Evolutionary conservation across 2,329 filamentous ascomycete species (phyloP), one percentile per base, ranked within the genome.

Genomic region (Claviceps humidiphila): DNA sequence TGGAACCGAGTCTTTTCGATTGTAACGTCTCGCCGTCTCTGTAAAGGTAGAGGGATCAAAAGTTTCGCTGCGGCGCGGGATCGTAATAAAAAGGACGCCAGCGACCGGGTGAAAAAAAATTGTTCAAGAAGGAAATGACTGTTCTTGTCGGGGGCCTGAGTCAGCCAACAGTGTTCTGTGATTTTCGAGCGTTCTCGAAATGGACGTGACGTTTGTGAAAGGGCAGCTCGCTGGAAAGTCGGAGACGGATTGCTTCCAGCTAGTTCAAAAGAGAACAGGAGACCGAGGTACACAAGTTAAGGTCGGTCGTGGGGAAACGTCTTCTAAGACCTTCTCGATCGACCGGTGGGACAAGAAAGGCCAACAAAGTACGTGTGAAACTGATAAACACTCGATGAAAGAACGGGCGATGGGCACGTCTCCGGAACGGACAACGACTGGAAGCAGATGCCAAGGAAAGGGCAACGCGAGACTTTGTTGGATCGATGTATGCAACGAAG

Each of bases 81-180:
- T 62, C 61, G 68, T 73, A 62, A 34, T n/a, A 34, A 51, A 51
- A 69, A 74, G 76, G 76, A 76, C 75, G 77, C 77, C 76, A 74
- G 77, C 76, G 76, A 71, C 77, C 76, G 26, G n/a, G 60, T 2
- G 20, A 14, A 45, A 64, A 60, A 61, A 62, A 61, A 61, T 64
- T 34, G 49, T 38, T 42, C 22, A 37, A 42, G 41, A 42, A n/a
- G 17, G 34, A 66, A 60, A 70, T 63, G 67, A 71, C 62, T 67
- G 65, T 62, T 66, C 61, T 66, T 65, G 64, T 66, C 61, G 57
- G 61, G 59, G 22, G 26, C 14, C 20, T 16, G 39, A 43, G 26
- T 44, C 22, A 43, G 34, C 4, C 13, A 26, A 43, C 13, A 17
- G 20, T 42, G 34, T 47, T 16, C 40, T 34, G 3, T 41, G 22